phyloP scores from a whole-genome alignment of 208 protist species.

The Acanthamoeba royreba region DNA sequence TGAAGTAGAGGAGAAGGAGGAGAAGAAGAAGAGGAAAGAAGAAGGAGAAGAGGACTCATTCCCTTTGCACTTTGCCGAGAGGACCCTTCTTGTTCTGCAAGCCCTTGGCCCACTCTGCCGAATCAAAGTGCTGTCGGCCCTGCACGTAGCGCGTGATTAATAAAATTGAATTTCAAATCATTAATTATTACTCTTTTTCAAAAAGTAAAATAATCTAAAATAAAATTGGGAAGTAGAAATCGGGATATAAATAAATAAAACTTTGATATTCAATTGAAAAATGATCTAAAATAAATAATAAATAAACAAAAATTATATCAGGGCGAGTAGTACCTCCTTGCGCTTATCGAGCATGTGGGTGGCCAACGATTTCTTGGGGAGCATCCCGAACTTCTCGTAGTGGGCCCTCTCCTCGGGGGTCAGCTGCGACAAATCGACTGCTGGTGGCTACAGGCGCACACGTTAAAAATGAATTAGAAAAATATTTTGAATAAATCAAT shows the following conservation, averaged over 20 bases:
- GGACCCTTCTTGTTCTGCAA: conserved; percentile 40
- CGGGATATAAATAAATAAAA: background rate
- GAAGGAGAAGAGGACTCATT: background rate
- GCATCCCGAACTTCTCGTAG: conserved; percentile 40
- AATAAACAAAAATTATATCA: background rate
- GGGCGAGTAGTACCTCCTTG: background rate
- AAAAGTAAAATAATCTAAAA: background rate
- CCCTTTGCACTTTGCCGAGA: conserved; percentile 11
- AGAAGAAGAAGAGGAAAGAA: background rate
- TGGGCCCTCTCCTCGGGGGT: conserved; percentile 40
- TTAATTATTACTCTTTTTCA: background rate
- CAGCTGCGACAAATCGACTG: background rate
- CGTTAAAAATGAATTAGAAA: background rate
- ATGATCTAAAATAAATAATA: background rate
- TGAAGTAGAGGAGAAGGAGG: background rate
- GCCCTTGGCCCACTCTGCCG: conserved; percentile 32
- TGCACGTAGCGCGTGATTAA: too few relatives aligned
- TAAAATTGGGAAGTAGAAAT: background rate
- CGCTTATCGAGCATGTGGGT: conserved; percentile 38
- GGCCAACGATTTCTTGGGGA: conserved; percentile 31
- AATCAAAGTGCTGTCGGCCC: conserved; percentile 44
- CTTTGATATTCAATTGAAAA: background rate
- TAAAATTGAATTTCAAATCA: too few relatives aligned
- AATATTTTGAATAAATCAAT: background rate
- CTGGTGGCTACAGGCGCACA: too few relatives aligned